phyloP scores from a whole-genome alignment of 495 filamentous ascomycete genomes.

The Glonium stellatum region DNA sequence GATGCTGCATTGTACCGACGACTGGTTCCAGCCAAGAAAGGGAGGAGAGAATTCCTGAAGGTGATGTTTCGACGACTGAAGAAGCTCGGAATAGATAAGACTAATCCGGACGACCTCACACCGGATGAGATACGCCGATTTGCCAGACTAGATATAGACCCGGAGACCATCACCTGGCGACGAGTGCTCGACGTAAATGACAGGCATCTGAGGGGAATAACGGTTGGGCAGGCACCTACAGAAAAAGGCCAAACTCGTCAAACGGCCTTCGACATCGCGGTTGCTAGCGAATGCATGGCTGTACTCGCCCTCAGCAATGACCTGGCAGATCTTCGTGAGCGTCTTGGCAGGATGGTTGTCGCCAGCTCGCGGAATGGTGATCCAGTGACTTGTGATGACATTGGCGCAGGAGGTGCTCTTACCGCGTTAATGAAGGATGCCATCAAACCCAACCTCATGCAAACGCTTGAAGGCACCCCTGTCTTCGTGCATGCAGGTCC shows the following conservation, averaged over 20 bases:
- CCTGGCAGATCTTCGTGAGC: slow-evolving; percentile 84
- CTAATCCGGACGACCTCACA: slow-evolving; percentile 80
- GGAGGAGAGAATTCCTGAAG: slow-evolving; percentile 75
- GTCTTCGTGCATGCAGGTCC: slow-evolving; percentile 96
- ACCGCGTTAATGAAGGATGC: slow-evolving; percentile 96
- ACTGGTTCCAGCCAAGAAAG: slow-evolving; percentile 83
- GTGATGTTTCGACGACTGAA: slow-evolving; percentile 87
- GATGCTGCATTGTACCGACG: slow-evolving; percentile 83
- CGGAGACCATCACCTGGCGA: slow-evolving; percentile 93
- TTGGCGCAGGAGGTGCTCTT: slow-evolving; percentile 86
- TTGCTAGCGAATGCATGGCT: slow-evolving; percentile 97
- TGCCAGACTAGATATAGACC: slow-evolving; percentile 90
- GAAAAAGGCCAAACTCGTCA: slow-evolving; percentile 80
- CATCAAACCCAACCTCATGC: slow-evolving; percentile 98
- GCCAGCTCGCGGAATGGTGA: slow-evolving; percentile 78
- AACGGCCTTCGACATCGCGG: slow-evolving; percentile 94
- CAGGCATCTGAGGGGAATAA: slow-evolving; percentile 80
- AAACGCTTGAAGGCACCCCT: slow-evolving; percentile 92
- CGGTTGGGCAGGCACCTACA: slow-evolving; percentile 76
- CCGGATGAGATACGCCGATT: slow-evolving; percentile 82
- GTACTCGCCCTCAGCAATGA: slow-evolving; percentile 89
- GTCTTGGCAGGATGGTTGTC: slow-evolving; percentile 94
- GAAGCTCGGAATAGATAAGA: slow-evolving; percentile 94
- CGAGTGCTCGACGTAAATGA: slow-evolving; percentile 97
- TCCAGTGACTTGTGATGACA: slow-evolving; percentile 90